Percentiles rank a stretch among this genome's conserved stretches.
These are phyloP conservation scores for Gossypium australe DNA, from an alignment of 345 rosid species.

Conservation along the genomic window DNA sequence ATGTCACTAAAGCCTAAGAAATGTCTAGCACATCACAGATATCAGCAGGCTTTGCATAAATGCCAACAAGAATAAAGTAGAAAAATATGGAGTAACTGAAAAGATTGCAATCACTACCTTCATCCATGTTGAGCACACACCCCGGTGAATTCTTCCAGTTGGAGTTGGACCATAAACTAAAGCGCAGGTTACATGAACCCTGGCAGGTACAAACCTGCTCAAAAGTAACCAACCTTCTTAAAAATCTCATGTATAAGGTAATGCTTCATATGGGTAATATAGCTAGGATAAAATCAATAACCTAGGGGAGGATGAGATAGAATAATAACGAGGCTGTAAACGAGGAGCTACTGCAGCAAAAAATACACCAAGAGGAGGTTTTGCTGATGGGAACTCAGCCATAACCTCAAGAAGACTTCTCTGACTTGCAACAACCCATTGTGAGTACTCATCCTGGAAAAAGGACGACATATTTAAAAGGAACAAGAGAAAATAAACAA, in stretches of 20 bases:
- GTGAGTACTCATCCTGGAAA: conserved; percentile 78
- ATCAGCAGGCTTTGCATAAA: neutral
- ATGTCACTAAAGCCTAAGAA: conserved; percentile 5
- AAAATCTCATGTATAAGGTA: neutral
- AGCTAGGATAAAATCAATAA: conserved; percentile 12
- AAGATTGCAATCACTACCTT: conserved; percentile 37
- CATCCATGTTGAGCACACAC: conserved; percentile 98
- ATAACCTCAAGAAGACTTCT: conserved; percentile 96
- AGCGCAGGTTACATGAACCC: conserved; percentile 92
- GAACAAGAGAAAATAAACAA: neutral
- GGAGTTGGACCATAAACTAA: conserved; percentile 81
- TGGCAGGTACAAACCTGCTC: conserved; percentile 56
- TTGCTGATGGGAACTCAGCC: conserved; percentile 87
- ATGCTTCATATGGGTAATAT: neutral
- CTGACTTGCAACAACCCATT: conserved; percentile 80
- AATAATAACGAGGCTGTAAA: conserved; percentile 86
- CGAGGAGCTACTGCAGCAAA: conserved; percentile 90
- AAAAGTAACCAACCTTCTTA: conserved; percentile 4
- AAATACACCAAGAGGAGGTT: conserved; percentile 88
- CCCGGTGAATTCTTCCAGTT: conserved; percentile 79
- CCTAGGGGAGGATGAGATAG: conserved; percentile 98
- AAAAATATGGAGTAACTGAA: neutral
- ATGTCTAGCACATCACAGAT: neutral
- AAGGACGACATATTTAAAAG: neutral
- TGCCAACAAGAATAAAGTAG: neutral